Percentiles rank a stretch among this genome's conserved stretches.
Conservation (phyloP, 768 basidiomycete species). For the Lactifluus pinguis region DNA sequence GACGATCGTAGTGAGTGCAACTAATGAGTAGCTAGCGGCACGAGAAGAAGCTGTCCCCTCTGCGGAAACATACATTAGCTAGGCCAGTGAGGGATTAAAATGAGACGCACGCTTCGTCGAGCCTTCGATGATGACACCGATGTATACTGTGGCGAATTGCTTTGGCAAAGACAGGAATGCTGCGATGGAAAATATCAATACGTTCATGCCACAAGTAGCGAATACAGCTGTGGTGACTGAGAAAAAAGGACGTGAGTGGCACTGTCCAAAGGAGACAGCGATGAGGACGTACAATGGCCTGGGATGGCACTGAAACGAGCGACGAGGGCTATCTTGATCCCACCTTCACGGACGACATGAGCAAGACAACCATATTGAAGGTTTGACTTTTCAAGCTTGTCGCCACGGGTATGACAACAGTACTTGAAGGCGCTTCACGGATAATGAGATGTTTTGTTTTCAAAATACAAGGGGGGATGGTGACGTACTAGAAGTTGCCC, state of each 20-base stretch:
- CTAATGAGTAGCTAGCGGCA: constrained; percentile 53
- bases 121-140: constrained; percentile 66
- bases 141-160: constrained; percentile 86
- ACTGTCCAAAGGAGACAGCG: not conserved
- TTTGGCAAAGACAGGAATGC: constrained; percentile 81
- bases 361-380: constrained; percentile 41
- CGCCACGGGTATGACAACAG: constrained; percentile 63
- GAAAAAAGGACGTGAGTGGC: constrained; percentile 3
- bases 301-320: constrained; percentile 78
- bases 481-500: constrained; percentile 74
- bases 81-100: not conserved
- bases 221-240: constrained; percentile 84
- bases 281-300: constrained; percentile 56
- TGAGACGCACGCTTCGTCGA: not conserved
- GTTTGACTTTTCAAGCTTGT: constrained; percentile 45
- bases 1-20: constrained; percentile 59
- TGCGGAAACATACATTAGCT: constrained; percentile 19
- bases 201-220: constrained; percentile 81
- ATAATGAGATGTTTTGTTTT: not conserved
- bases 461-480: not conserved
- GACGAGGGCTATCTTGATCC: constrained; percentile 74
- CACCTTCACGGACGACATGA: constrained; percentile 71
- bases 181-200: constrained; percentile 68
- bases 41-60: constrained; percentile 44
- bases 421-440: constrained; percentile 71